Evolutionary conservation across 805 yeast species (phyloP), one percentile per base, ranked within the genome.

Genomic region (Saccharomycopsis javanensis): DNA sequence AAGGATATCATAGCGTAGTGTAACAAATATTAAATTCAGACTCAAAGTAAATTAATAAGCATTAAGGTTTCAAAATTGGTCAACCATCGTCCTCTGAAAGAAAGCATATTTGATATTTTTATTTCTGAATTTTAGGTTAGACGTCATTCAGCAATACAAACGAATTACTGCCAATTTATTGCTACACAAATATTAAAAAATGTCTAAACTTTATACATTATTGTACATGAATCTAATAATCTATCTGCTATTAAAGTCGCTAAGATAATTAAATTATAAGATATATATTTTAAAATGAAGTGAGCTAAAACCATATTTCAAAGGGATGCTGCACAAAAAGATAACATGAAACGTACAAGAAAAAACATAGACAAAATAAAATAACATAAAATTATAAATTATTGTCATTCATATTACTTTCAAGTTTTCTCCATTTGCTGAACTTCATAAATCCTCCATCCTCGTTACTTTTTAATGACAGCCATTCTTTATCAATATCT

Each of bases 401-500:
- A 20, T 31, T 34, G 6, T 42, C 28, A 8, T 42, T 28, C 18
- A 20, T 23, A 4, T 5, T 35, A 35, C 20, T 35, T 5, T 42
- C 48, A n/a, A 56, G 46, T 3, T 57, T 57, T 25, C 51, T 51
- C 61, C 61, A 59, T 38, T 57, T 54, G 37, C 60, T 56, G 48
- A 51, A 59, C 51, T 53, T 45, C 53, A 57, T 16, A 42, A 51
- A 59, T 30, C 61, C 61, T 7, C 38, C 60, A 38, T 59, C 61
- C 4, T 50, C 59, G 31, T 57, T 48, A 31, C 51, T 58, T 15
- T 52, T 18, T n/a, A 59, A 37, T 7, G 62, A 51, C 45, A 57
- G 58, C 61, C 61, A 59, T 54, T 59, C 61, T 37, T 59, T 54
- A 35, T 59, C 61, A 30, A 59, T 59, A 15, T 55, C 61, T 35